Conservation (phyloP, 75 land plant species). For the Picea glauca region DNA sequence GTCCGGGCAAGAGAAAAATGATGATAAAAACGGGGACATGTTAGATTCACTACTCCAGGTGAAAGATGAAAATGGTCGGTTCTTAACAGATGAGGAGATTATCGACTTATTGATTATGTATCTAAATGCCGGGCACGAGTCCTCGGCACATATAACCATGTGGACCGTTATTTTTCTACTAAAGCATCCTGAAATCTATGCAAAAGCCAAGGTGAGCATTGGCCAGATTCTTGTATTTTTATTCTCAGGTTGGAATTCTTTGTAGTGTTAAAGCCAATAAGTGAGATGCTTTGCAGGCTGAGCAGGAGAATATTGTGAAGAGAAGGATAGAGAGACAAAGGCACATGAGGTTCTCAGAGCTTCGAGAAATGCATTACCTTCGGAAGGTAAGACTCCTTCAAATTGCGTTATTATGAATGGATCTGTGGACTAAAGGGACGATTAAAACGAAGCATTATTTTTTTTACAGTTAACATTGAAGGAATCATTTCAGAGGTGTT, state of each 20-base stretch:
- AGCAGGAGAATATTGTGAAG: constrained; percentile 52
- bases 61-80: constrained; percentile 53
- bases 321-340: constrained; percentile 35
- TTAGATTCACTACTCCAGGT: constrained; percentile 49
- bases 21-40: constrained; percentile 33
- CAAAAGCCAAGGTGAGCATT: constrained; percentile 55
- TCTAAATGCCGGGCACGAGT: constrained; percentile 74
- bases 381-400: constrained; percentile 24
- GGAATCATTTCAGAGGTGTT: background rate
- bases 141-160: constrained; percentile 63
- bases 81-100: constrained; percentile 56
- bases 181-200: constrained; percentile 37
- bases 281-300: constrained; percentile 28
- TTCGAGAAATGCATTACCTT: constrained; percentile 57
- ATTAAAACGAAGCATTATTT: background rate
- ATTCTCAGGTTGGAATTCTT: background rate
- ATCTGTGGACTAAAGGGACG: background rate
- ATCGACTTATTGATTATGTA: constrained; percentile 64
- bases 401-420: background rate
- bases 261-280: background rate
- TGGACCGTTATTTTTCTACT: constrained; percentile 58
- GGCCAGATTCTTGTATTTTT: background rate
- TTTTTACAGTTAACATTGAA: background rate
- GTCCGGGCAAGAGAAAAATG: background rate
- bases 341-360: constrained; percentile 48